phyloP scores from a whole-genome alignment of 2,329 filamentous ascomycete genomes.

The Colletotrichum chlorophyti region DNA sequence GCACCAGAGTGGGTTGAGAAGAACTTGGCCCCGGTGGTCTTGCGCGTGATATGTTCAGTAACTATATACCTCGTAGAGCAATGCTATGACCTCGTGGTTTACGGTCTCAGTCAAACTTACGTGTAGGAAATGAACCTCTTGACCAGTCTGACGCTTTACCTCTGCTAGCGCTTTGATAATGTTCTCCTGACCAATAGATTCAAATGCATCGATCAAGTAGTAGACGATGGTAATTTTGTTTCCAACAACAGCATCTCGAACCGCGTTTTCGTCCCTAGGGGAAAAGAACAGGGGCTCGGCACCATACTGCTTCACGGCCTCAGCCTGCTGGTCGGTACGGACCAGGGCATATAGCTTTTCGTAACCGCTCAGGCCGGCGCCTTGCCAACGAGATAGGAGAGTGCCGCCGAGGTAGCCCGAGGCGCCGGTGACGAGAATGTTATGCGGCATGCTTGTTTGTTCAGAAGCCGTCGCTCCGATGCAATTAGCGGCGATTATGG shows the following conservation, averaged over 20 bases:
- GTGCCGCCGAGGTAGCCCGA: slow-evolving; percentile 61
- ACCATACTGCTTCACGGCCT: slow-evolving; percentile 49
- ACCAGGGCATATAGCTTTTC: slow-evolving; percentile 54
- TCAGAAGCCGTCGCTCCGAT: too few species aligned
- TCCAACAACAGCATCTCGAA: slow-evolving; percentile 44
- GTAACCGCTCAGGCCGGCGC: slow-evolving; percentile 45
- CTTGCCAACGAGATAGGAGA: slow-evolving; percentile 45
- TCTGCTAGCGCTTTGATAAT: slow-evolving; percentile 54
- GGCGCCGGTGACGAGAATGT: slow-evolving; percentile 56
- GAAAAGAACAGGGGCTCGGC: slow-evolving; percentile 50
- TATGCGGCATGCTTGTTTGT: slow-evolving; percentile 26
- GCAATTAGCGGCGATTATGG: too few species aligned
- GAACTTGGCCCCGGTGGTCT: slow-evolving; percentile 59
- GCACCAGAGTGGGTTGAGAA: slow-evolving; percentile 55
- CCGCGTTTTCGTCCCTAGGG: slow-evolving; percentile 40
- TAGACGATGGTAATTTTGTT: slow-evolving; percentile 55
- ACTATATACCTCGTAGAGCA: too few species aligned
- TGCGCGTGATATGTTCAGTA: neutral
- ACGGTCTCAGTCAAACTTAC: neutral
- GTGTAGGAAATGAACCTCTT: neutral
- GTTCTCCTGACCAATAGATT: slow-evolving; percentile 37
- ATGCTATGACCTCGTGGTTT: too few species aligned
- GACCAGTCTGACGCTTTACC: slow-evolving; percentile 40
- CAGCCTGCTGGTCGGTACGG: slow-evolving; percentile 51
- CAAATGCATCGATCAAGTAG: slow-evolving; percentile 51